These are phyloP conservation scores for Flaveria ramosissima DNA, from an alignment of 129 eudicot species.

Conservation along the genomic window DNA sequence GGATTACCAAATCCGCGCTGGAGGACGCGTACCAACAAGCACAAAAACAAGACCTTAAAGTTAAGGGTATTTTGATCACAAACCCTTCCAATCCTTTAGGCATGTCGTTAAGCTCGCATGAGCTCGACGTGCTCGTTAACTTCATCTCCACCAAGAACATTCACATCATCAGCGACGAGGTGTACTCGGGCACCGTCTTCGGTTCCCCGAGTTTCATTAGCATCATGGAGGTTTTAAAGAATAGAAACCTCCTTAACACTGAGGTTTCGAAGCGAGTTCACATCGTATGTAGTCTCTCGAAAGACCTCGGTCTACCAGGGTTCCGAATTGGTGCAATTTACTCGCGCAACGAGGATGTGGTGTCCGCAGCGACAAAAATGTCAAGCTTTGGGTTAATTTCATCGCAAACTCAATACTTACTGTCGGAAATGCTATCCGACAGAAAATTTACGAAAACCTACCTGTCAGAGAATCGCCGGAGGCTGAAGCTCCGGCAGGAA, in stretches of 20 bases:
- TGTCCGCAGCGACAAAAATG: constrained; percentile 87
- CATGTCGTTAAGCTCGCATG: constrained; percentile 57
- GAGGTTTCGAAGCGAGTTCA: constrained; percentile 68
- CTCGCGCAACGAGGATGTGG: constrained; percentile 54
- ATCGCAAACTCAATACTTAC: constrained; percentile 82
- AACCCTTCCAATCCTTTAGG: constrained; percentile 96
- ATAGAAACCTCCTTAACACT: constrained; percentile 42
- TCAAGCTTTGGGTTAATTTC: constrained; percentile 89
- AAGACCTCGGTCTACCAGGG: constrained; percentile 91
- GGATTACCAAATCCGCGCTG: constrained; percentile 71
- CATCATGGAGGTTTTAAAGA: constrained; percentile 53
- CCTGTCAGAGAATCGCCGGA: constrained; percentile 53
- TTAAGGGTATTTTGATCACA: constrained; percentile 77
- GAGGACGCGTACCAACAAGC: constrained; percentile 79
- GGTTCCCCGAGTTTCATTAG: constrained; percentile 58
- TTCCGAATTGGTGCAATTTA: constrained; percentile 91
- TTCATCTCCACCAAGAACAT: constrained; percentile 61
- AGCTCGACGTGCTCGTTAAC: constrained; percentile 65
- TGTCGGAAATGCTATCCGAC: constrained; percentile 76
- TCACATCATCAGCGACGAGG: constrained; percentile 81
- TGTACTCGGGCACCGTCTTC: constrained; percentile 86
- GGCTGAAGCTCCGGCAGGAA: constrained; percentile 57
- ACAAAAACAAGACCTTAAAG: constrained; percentile 62
- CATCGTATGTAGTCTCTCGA: constrained; percentile 76
- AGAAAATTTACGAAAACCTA: constrained; percentile 53